Evolutionary conservation across 352 stramenopile genomes (phyloP).

Genomic region (Phytopythium mirpurense): DNA sequence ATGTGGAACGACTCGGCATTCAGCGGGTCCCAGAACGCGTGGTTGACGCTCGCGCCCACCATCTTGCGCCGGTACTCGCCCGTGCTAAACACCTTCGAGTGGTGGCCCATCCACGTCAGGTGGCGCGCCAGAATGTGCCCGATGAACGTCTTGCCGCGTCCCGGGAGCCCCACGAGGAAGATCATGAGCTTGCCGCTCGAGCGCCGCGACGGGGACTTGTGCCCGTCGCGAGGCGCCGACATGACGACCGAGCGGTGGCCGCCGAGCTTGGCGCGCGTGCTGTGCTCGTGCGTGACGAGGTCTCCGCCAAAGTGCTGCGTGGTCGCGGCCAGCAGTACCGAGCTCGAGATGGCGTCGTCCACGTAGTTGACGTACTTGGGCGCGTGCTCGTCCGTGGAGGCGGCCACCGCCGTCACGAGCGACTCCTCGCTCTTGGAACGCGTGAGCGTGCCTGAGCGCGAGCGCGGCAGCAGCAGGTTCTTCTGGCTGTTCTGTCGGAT

Average conservation of each 20-base stretch:
- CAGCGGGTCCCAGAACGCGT: constrained; percentile 77
- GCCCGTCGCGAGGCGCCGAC: constrained; percentile 18
- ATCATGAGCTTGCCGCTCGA: constrained; percentile 73
- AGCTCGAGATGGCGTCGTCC: constrained; percentile 58
- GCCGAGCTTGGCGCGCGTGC: constrained; percentile 54
- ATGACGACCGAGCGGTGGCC: constrained; percentile 70
- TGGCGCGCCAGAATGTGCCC: constrained; percentile 75
- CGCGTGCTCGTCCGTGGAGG: constrained; percentile 21
- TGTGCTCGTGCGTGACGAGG: constrained; percentile 77
- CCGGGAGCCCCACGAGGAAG: constrained; percentile 73
- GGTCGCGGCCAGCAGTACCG: constrained; percentile 67
- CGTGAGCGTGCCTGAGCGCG: constrained; percentile 50
- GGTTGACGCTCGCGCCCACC: constrained; percentile 60
- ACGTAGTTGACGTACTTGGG: constrained; percentile 76
- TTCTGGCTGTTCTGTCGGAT: constrained; percentile 28
- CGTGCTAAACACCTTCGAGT: constrained; percentile 79
- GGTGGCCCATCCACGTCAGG: constrained; percentile 84
- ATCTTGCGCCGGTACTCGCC: constrained; percentile 74
- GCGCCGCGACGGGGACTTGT: constrained; percentile 31
- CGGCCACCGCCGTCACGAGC: constrained; percentile 20
- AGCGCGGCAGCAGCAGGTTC: constrained; percentile 25
- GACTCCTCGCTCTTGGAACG: constrained; percentile 73
- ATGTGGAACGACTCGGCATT: constrained; percentile 71
- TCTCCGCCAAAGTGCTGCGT: constrained; percentile 85
- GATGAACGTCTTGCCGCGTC: constrained; percentile 83